Evolutionary conservation across 371 early-diverging fungal species (phyloP).

Genomic region (Apophysomyces elegans): DNA sequence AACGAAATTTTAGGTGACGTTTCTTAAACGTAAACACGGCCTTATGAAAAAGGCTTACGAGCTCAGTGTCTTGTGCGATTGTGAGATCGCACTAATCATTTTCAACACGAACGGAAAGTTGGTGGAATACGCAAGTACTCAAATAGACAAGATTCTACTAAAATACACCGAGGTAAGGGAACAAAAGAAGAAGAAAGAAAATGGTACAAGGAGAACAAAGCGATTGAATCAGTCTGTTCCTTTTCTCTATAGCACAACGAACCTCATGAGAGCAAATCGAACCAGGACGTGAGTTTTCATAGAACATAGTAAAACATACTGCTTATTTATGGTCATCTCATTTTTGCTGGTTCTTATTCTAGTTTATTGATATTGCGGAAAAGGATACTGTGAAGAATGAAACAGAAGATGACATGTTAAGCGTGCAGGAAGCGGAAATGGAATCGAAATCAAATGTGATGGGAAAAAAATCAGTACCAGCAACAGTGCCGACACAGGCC

Average conservation of each 20-base stretch:
- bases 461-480: constrained; percentile 26
- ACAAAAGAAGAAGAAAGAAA: neutral
- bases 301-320: neutral
- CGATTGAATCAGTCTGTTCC: neutral
- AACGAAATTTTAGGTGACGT: constrained; percentile 2
- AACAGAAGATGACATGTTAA: neutral
- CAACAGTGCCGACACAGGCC: constrained; percentile 23
- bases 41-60: constrained; percentile 99
- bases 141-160: constrained; percentile 91
- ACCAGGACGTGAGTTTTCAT: constrained; percentile 39
- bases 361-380: constrained; percentile 6
- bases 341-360: neutral
- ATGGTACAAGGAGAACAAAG: neutral
- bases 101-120: constrained; percentile 92
- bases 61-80: constrained; percentile 94
- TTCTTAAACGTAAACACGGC: constrained; percentile 92
- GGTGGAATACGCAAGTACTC: constrained; percentile 88
- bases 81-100: constrained; percentile 95
- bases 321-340: neutral
- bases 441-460: constrained; percentile 7
- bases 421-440: constrained; percentile 14
- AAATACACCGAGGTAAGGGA: constrained; percentile 85
- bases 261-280: constrained; percentile 49
- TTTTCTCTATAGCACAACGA: constrained; percentile 36
- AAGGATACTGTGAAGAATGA: constrained; percentile 3